Evolutionary conservation across 139 green algal genomes (phyloP).

Genomic region (Parachlorella kessleri): DNA sequence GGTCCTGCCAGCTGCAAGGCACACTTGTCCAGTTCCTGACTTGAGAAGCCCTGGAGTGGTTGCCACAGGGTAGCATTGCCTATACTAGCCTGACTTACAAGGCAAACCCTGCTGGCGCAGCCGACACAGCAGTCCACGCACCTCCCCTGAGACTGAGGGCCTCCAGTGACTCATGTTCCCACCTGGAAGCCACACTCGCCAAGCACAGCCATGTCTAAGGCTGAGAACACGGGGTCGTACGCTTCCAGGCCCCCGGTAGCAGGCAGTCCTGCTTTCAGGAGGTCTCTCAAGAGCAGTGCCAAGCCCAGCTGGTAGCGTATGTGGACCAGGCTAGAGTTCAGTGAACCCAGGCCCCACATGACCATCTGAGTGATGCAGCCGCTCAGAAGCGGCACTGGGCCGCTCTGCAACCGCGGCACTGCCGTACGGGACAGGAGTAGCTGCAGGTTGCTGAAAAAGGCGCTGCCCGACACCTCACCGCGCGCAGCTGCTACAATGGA

Average conservation of each 20-base stretch:
- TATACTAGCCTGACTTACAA: too few relatives aligned
- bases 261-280: too few relatives aligned
- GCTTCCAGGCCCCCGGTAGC: constrained; percentile 20
- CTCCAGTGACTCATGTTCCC: too few relatives aligned
- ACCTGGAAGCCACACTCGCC: constrained; percentile 33
- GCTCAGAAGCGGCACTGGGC: background rate
- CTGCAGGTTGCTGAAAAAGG: background rate
- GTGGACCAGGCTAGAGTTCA: constrained; percentile 30
- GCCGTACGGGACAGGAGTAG: background rate
- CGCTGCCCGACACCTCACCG: background rate
- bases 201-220: constrained; percentile 43
- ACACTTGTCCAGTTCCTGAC: too few relatives aligned
- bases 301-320: constrained; percentile 57
- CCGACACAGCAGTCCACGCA: too few relatives aligned
- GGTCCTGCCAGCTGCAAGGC: background rate
- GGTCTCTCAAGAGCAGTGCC: constrained; percentile 39
- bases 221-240: constrained; percentile 58
- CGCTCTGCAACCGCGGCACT: too few relatives aligned
- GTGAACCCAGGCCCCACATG: constrained; percentile 59
- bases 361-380: constrained; percentile 33
- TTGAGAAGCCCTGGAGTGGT: background rate
- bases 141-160: too few relatives aligned
- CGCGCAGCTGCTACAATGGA: too few relatives aligned
- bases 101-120: too few relatives aligned
- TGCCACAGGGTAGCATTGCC: too few relatives aligned